Base-by-base conservation (phyloP, 345 rosid species). In the Ceriops tagal region DNA sequence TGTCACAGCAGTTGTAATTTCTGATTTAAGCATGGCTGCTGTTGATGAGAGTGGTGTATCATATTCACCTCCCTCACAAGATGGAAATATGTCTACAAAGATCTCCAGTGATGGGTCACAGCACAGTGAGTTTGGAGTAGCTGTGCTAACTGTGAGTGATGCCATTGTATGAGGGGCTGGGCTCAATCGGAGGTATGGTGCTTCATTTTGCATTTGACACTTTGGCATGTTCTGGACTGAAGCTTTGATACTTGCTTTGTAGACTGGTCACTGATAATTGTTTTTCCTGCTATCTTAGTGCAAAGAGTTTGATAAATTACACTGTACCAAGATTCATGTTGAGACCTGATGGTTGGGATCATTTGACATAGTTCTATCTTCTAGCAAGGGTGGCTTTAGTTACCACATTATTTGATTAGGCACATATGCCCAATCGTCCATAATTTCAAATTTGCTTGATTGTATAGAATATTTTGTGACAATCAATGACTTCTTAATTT, bases 141-240 rank as follows among this genome's bases (percentile, higher is more conserved):
- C 97, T 67, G 53, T 92, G 80, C 86, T 92, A 65, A 87, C 96
- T 11, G 92, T 95, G 78, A 90, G 97, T 83, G 99, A 90, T 78
- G 90, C 96, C 56, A 93, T 92, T 75, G 92, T 96, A 66, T 80
- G 87, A 5, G 90, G 96, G 53, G 85, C 86, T 74, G 96, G 98
- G 69, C 97, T 91, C 76, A 96, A 95, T 82, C 76, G 90, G 71
- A 95, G 97, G 98, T 95, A 86, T 77, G 70, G 8, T 43, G 52
- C 9, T 51, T 46, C 53, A 56, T 71, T 35, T 68, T 66, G 34
- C 58, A 60, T 59, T 32, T 20, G 13, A 15, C 16, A 15, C 27
- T 37, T 18, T n/a, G 6, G 15, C 4, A 2, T 30, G 22, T 15
- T 22, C 53, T 24, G 20, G 4, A 34, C 39, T 35, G 43, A 21